Base-by-base conservation (phyloP, 345 rosid genomes). In the Acer negundo region DNA sequence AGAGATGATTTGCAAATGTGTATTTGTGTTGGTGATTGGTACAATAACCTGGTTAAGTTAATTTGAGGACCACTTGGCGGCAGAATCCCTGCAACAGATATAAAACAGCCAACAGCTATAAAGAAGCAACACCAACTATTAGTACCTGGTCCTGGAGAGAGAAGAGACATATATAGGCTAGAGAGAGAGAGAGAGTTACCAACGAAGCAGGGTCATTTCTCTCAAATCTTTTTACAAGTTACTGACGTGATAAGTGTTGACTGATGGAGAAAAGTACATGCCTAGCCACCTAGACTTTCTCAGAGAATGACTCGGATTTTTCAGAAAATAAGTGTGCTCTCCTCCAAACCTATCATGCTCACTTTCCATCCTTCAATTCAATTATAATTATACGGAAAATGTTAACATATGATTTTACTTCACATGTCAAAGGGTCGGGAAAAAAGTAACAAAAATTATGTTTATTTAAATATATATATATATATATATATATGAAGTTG, bases 81-180 rank as follows among this genome's bases (percentile, higher is more conserved):
- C 76, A 74, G 82, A 73, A 82, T 68, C 80, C 38, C 85, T 79
- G 83, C 80, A 77, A 64, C 82, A 84, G 83, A 80, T 82, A 81
- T 73, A 75, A 84, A 79, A 80, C 78, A 86, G 85, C 83, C 87
- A 82, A 80, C 87, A 77, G 83, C 86, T 75, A 87, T 87, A 81
- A 84, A 83, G 85, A 84, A 75, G 69, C 79, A 87, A 72, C 87
- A 79, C 79, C 87, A 84, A 84, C 83, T 82, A 44, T 20, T 75
- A 75, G 73, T 49, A 79, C 76, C 82, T 84, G 86, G 86, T 85
- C 87, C 84, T 59, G 63, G 87, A 82, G 84, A 82, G 3, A 35
- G 49, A 24, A 3, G 8, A 26, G 51, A 42, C 2, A 42, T 42
- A 42, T 42, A 42, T 42, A 42, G 7, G 69, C 12, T 24, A 49